Base-by-base conservation (phyloP, 2,329 filamentous ascomycete genomes). In the Cordyceps cateniannulata region DNA sequence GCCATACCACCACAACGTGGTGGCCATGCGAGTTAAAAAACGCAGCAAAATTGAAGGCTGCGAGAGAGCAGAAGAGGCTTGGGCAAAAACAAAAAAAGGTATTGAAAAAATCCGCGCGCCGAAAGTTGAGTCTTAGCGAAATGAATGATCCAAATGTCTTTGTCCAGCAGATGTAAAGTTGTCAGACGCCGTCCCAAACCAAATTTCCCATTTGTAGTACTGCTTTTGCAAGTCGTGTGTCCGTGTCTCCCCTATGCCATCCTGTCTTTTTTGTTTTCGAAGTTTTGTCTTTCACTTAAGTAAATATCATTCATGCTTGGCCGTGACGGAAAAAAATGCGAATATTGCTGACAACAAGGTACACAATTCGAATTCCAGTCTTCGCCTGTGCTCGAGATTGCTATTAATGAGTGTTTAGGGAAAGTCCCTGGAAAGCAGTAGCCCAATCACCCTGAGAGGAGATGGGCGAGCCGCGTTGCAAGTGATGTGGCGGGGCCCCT, bases 381-480 rank as follows among this genome's bases (percentile, higher is more conserved):
- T 38, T 59, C 52, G 47, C 20, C 48, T 32, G 49, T 38, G 29
- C 40, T 58, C 27, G 24, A 35, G 24, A 22, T 57, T 50, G 35
- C 27, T 50, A 63, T 75, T 69, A 84, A 63, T 81, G 81, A 65
- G 84, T 83, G 69, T 89, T 89, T 64, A 92, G 80, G 2, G 89
- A 92, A 20, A 92, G 76, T 10, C 88, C 84, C 70, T 91, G 88
- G 70, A 91, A 90, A 6, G 80, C 74, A 58, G 77, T 76, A 27
- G 81, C 75, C 86, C 87, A 90, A 54, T 89, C 86, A 52, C 79
- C 76, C 67, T 80, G 79, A 32, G 72, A 71, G 55, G 72, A 70
- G 61, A 82, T 73, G 65, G 75, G 68, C 63, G 73, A 75, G 63
- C 75, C 63, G n/a, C 70, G 71, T 60, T 79, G 77, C 9, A 70